Evolutionary conservation across 2,329 filamentous ascomycete genomes (phyloP).

Genomic region (Aaosphaeria arxii): DNA sequence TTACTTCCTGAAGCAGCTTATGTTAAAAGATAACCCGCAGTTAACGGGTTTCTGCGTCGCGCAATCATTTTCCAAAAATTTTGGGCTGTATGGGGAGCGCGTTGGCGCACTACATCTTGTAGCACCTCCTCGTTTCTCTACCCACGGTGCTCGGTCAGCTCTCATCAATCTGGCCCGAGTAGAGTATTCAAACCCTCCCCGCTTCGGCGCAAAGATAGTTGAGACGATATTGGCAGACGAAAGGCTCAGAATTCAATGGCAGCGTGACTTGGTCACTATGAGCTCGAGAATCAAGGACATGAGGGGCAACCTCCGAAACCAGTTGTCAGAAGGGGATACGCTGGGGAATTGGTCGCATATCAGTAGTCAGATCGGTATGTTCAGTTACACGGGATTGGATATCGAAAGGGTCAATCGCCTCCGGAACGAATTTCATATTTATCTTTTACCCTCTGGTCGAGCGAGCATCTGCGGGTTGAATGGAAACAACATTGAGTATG

Average conservation of each 20-base stretch:
- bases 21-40: not conserved
- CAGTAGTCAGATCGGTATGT: no score
- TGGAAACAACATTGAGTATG: not conserved
- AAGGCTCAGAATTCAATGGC: not conserved
- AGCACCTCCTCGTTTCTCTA: not conserved
- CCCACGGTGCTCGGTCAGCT: not conserved
- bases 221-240: not conserved
- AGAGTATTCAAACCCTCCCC: not conserved
- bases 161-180: not conserved
- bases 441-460: not conserved
- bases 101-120: not conserved
- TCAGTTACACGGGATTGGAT: no score
- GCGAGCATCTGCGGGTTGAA: not conserved
- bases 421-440: not conserved
- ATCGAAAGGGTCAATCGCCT: not conserved
- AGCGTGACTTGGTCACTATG: not conserved
- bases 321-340: not conserved
- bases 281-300: not conserved
- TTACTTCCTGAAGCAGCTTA: not conserved
- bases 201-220: not conserved
- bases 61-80: not conserved
- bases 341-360: no score
- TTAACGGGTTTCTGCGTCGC: not conserved
- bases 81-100: not conserved
- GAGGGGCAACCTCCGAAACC: not conserved